Base-by-base conservation (phyloP, 495 filamentous ascomycete genomes). In the Cercophora scortea region DNA sequence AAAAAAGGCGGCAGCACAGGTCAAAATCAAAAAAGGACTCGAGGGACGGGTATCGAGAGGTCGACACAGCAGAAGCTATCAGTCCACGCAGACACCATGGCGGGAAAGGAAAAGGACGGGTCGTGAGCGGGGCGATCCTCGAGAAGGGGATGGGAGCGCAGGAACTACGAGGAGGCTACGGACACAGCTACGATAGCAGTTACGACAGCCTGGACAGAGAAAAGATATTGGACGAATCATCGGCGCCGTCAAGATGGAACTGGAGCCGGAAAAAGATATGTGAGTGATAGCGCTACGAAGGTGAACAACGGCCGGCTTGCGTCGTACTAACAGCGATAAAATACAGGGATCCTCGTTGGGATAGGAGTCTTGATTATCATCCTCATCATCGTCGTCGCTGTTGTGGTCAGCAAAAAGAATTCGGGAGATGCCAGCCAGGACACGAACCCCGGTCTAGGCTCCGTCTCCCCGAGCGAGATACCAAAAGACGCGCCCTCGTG, bases 321-420 rank as follows among this genome's bases (percentile, higher is more conserved):
- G 12, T 34, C 32, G 0, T 4, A 48, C 15, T 15, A 11, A 36
- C n/a, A 18, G 47, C 13, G 32, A n/a, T 36, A 33, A 7, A 17
- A 12, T 15, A n/a, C 64, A 77, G 79, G 71, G 70, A 76, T 84
- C 25, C 67, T 79, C 42, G 65, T 76, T 15, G 77, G 72, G 6
- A 52, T 77, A 7, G 68, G 76, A 4, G 60, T 89, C 3, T 41
- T 90, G 15, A 54, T 91, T 8, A 71, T 89, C 13, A 77, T 81
- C 17, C 84, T 95, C 43, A 77, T 89, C 47, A 86, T 94, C 43
- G 79, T 79, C 1, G 82, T 90, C 43, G 90, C 83, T 0, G 76
- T 92, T 5, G 75, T 87, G 11, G 76, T 86, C 35, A 83, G 81
- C 32, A 84, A 87, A 56, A 87, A 89, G 54, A 79, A 84, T 17